Percentiles rank a stretch among this genome's conserved stretches.
phyloP scores from a whole-genome alignment of 2,329 filamentous ascomycete species.

The Alternaria incomplexa region DNA sequence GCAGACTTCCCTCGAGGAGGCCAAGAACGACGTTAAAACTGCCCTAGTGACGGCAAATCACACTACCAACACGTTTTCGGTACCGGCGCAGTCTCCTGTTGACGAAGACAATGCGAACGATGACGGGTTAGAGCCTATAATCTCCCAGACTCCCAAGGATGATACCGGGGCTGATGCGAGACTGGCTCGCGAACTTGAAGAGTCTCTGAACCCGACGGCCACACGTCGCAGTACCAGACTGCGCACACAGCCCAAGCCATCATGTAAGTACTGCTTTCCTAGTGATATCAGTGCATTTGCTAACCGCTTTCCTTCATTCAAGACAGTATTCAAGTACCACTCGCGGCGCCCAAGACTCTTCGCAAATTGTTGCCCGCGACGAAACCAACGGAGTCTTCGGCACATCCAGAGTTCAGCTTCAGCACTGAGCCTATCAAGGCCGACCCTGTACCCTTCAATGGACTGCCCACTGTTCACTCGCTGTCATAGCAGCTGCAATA shows the following conservation, averaged over 20 bases:
- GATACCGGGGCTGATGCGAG: neutral
- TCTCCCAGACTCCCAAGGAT: neutral
- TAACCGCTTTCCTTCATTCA: neutral
- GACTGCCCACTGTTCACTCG: constrained; percentile 7
- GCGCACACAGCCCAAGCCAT: neutral
- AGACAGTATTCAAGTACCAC: neutral
- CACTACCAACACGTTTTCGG: neutral
- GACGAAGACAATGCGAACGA: neutral
- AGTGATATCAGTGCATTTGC: neutral
- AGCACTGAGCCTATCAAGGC: constrained; percentile 4
- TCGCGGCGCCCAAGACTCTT: neutral
- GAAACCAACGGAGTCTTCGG: neutral
- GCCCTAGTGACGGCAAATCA: neutral
- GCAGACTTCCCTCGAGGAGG: neutral
- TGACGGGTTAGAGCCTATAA: neutral
- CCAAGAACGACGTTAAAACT: neutral
- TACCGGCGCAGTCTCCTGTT: neutral
- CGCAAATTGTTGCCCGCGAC: neutral
- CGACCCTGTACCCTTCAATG: neutral
- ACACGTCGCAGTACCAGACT: constrained; percentile 10
- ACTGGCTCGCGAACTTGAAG: constrained; percentile 2
- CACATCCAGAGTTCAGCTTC: neutral
- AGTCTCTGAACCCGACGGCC: neutral
- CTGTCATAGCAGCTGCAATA: constrained; percentile 22
- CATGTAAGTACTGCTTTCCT: neutral